Evolutionary conservation across 2,329 filamentous ascomycete species (phyloP).

Genomic region (Polychaeton citri): DNA sequence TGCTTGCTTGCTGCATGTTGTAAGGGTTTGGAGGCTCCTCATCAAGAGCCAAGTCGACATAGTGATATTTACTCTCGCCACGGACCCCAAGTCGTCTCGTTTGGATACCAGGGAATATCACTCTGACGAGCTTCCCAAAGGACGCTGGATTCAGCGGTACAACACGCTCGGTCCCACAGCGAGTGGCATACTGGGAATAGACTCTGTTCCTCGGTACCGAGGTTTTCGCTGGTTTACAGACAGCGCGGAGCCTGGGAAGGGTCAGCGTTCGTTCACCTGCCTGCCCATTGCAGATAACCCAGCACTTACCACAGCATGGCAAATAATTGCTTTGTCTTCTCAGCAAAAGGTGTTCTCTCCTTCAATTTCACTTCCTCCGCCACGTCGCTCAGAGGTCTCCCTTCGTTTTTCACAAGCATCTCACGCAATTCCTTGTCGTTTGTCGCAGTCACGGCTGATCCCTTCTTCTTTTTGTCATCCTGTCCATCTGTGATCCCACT

Average conservation of each 20-base stretch:
- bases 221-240: conserved; percentile 61
- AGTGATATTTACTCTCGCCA: conserved; percentile 97
- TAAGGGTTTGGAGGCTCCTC: conserved; percentile 23
- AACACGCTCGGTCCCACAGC: conserved; percentile 84
- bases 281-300: conserved; percentile 1
- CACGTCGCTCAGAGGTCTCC: conserved; percentile 56
- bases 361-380: conserved; percentile 65
- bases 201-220: conserved; percentile 88
- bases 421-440: conserved; percentile 72
- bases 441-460: conserved; percentile 57
- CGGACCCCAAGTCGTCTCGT: conserved; percentile 83
- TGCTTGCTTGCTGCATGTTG: conserved; percentile 4
- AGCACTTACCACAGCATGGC: conserved; percentile 71
- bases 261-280: conserved; percentile 11
- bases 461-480: conserved; percentile 37
- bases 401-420: conserved; percentile 55
- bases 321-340: conserved; percentile 74
- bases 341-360: conserved; percentile 66
- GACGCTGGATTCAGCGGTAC: conserved; percentile 93
- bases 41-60: conserved; percentile 44
- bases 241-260: conserved; percentile 52
- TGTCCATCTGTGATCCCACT: conserved; percentile 3
- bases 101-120: conserved; percentile 90
- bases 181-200: conserved; percentile 87
- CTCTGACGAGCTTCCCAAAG: conserved; percentile 91